Evolutionary conservation across 1,284 basidiomycete genomes (phyloP).

Genomic region (Sutorius eximius): DNA sequence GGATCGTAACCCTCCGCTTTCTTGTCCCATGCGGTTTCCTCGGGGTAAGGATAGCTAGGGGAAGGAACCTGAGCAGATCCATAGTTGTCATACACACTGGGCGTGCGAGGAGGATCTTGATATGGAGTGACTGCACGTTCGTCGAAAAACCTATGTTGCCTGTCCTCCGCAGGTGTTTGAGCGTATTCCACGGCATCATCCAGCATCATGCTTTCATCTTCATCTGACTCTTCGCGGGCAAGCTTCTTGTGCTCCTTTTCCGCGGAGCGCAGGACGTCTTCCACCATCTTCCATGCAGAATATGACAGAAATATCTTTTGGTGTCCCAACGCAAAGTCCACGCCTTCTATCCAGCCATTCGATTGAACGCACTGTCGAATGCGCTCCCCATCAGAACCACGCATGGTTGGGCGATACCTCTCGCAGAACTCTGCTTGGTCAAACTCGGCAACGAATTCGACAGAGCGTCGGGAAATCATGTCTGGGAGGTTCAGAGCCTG

Average conservation of each 20-base stretch:
- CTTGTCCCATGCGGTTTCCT: slow-evolving; percentile 53
- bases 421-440: slow-evolving; percentile 71
- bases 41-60: slow-evolving; percentile 32
- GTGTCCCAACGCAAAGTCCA: slow-evolving; percentile 72
- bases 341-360: slow-evolving; percentile 74
- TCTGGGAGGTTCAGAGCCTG: slow-evolving; percentile 75
- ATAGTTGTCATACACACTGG: slow-evolving; percentile 53
- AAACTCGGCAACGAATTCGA: slow-evolving; percentile 72
- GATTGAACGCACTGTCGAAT: slow-evolving; percentile 70
- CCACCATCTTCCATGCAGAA: slow-evolving; percentile 80
- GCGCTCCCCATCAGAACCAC: slow-evolving; percentile 64
- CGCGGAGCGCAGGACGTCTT: slow-evolving; percentile 70
- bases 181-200: slow-evolving; percentile 68
- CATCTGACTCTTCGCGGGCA: slow-evolving; percentile 44
- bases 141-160: slow-evolving; percentile 37
- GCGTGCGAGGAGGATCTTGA: slow-evolving; percentile 32
- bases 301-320: slow-evolving; percentile 77
- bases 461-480: slow-evolving; percentile 59
- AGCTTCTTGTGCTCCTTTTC: slow-evolving; percentile 67
- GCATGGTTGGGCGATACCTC: slow-evolving; percentile 75
- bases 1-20: slow-evolving; percentile 39
- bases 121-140: slow-evolving; percentile 33
- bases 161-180: slow-evolving; percentile 41
- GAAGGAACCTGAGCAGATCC: slow-evolving; percentile 42
- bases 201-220: slow-evolving; percentile 52